Base-by-base conservation (phyloP, 805 yeast species). In the Ogataea philodendri region DNA sequence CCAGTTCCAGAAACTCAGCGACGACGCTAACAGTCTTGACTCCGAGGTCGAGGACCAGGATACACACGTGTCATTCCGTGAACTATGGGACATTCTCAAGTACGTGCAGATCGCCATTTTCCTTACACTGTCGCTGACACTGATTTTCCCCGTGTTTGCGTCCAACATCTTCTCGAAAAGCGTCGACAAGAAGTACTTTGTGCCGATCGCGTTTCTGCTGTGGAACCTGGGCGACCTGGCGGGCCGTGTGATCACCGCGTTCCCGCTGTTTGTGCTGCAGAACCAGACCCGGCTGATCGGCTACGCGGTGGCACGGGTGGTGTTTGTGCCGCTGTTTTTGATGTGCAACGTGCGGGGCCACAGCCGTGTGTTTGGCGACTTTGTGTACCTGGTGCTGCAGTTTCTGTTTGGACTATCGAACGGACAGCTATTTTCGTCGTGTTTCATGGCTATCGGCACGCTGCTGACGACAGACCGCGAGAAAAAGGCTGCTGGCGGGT, bases 211-310 rank as follows among this genome's bases (percentile, higher is more conserved):
- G 3, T 87, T 82, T 55, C 64, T 89, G 15, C 57, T 84, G 10
- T 90, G 98, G 98, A 90, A 90, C 59, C 38, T 76, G 9, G 97
- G 97, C 13, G 98, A 90, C 56, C 66, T 93, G 17, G 59, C 67
- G 3, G 97, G 97, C 2, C 68, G 98, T 30, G 56, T 86, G 4
- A 42, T 71, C 22, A 78, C 96, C 68, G 78, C 84, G 2, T 56
- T 50, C 34, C 60, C 64, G 1, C 21, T 43, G 9, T 59, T 71
- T 41, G 71, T 68, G 10, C 62, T 83, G 11, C 49, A 49, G 8
- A 59, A 60, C 20, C 76, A 78, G 11, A 40, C 46, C 5, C 59
- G 55, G 9, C 59, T 84, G 38, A 63, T 84, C 6, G 17, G 56
- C 4, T 83, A 81, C 49, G 69, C 95, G 0, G 24, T 78, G 1